A percentile compares a stretch with the other conserved stretches of the same genome.
Evolutionary conservation across 305 asterid species (phyloP).

Genomic region (Rubia peregrina): DNA sequence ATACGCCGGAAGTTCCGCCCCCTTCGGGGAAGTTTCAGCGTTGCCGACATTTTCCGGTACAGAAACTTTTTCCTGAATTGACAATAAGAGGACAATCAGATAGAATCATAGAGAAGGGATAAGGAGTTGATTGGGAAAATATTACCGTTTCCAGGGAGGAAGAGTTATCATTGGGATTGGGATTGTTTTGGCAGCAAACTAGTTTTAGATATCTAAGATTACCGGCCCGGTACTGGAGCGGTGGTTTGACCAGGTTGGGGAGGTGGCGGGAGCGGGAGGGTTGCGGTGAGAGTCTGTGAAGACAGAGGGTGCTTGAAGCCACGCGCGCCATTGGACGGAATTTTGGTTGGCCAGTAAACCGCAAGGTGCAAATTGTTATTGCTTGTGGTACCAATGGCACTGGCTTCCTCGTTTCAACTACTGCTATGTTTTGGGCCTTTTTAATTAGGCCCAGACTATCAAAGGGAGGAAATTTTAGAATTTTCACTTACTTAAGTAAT

Average conservation of each 20-base stretch:
- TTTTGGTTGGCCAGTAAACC: not conserved
- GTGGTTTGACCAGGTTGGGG: conserved; percentile 27
- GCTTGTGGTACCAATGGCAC: not conserved
- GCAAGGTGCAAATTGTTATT: not conserved
- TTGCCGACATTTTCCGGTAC: conserved; percentile 27
- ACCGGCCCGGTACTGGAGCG: conserved; percentile 23
- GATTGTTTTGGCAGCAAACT: conserved; percentile 26
- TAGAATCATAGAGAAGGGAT: not conserved
- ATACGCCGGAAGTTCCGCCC: conserved; percentile 46
- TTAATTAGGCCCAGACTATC: too few relatives aligned
- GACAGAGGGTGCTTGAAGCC: conserved; percentile 42
- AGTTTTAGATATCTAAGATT: conserved; percentile 26
- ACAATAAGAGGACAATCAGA: not conserved
- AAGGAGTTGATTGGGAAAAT: not conserved
- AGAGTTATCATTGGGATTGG: conserved; percentile 22
- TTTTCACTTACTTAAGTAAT: too few relatives aligned
- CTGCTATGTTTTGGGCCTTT: not conserved
- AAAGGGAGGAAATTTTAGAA: too few relatives aligned
- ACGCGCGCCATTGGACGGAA: conserved; percentile 45
- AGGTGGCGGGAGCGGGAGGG: conserved; percentile 25
- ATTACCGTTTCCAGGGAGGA: conserved; percentile 21
- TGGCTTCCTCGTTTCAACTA: too few relatives aligned
- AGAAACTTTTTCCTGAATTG: conserved; percentile 42
- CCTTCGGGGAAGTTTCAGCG: conserved; percentile 14
- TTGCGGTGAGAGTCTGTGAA: conserved; percentile 31